These are phyloP conservation scores for Globisporangium abappressorium DNA, from an alignment of 352 stramenopile genomes.

Conservation along the genomic window DNA sequence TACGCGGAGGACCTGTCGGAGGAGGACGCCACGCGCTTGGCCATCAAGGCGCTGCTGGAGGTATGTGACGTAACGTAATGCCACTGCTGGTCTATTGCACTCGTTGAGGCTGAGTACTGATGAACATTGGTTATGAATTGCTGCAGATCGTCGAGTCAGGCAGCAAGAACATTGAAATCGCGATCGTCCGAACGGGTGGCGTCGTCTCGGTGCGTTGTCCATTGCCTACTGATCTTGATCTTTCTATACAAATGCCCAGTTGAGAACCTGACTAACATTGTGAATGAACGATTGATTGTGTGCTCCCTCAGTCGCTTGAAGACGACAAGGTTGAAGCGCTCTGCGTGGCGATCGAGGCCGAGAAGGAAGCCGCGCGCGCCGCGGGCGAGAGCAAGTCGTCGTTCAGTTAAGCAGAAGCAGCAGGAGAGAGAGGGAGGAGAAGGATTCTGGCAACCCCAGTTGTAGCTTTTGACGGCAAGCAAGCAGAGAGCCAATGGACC, in stretches of 20 bases:
- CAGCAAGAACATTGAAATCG: conserved; percentile 99
- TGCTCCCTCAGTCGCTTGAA: conserved; percentile 44
- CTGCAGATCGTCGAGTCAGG: conserved; percentile 92
- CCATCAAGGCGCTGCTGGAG: conserved; percentile 96
- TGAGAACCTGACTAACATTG: not conserved
- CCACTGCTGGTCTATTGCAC: not conserved
- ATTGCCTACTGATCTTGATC: not conserved
- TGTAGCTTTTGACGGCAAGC: not conserved
- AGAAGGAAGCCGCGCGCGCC: conserved; percentile 78
- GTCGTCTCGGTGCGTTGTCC: conserved; percentile 59
- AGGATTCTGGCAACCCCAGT: no score
- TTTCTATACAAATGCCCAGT: not conserved
- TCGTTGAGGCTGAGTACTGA: not conserved
- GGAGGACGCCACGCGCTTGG: conserved; percentile 89
- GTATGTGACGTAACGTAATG: conserved; percentile 16
- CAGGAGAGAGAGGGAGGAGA: not conserved
- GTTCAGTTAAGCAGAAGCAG: conserved; percentile 18
- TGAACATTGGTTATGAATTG: not conserved
- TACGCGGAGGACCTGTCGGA: conserved; percentile 92
- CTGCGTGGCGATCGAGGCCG: conserved; percentile 76
- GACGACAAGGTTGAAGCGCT: conserved; percentile 81
- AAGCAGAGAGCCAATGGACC: not conserved
- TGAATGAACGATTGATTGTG: not conserved
- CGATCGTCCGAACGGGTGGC: conserved; percentile 83
- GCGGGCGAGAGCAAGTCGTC: conserved; percentile 79